Percentiles rank a stretch among this genome's conserved stretches.
Conservation (phyloP, 345 rosid genomes). For the Sonneratia caseolaris region DNA sequence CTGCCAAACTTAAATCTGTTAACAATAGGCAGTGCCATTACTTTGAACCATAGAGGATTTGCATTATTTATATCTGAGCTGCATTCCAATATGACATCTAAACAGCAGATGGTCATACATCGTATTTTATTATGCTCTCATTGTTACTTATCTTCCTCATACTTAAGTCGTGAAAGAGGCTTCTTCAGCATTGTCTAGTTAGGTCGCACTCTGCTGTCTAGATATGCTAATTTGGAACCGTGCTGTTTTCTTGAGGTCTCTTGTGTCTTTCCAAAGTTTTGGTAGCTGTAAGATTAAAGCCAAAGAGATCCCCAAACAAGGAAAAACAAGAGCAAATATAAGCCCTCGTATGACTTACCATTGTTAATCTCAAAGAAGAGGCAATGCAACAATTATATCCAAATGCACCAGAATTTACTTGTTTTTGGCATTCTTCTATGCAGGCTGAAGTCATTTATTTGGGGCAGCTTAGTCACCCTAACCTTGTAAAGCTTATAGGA, state of each 20-base stretch:
- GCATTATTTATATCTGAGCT: too few species aligned
- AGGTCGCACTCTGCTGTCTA: neutral
- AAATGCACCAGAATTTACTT: neutral
- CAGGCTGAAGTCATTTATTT: conserved; percentile 95
- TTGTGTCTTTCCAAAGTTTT: too few species aligned
- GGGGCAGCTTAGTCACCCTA: conserved; percentile 87
- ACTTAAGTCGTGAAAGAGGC: neutral
- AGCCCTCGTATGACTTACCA: neutral
- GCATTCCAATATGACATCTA: neutral
- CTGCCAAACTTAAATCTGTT: neutral
- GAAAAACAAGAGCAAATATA: neutral
- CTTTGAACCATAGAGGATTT: too few species aligned
- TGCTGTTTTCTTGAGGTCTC: neutral
- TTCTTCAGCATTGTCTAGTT: neutral
- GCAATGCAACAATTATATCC: neutral
- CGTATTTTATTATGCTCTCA: neutral
- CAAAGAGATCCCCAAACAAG: neutral
- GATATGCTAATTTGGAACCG: neutral
- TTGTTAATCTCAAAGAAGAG: neutral
- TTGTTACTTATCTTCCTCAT: neutral
- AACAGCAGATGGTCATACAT: neutral
- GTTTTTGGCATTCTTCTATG: conserved; percentile 15
- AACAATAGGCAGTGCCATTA: too few species aligned
- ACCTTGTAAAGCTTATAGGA: conserved; percentile 96
- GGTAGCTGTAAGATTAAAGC: too few species aligned